Conservation (phyloP, 2,329 filamentous ascomycete genomes). For the Alternaria metachromatica region DNA sequence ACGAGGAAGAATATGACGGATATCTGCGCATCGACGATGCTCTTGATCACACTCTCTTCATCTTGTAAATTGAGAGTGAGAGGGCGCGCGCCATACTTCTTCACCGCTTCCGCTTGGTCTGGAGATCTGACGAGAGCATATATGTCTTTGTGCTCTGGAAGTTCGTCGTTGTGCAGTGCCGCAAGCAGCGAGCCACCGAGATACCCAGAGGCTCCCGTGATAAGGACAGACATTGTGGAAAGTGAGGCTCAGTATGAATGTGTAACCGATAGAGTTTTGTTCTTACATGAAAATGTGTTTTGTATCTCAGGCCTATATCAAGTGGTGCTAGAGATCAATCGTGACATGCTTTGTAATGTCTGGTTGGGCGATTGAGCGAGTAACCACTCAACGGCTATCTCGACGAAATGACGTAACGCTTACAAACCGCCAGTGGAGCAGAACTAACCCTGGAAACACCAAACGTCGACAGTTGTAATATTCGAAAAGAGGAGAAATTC, state of each 20-base stretch:
- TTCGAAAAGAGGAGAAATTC: not conserved
- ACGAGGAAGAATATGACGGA: slow-evolving; percentile 59
- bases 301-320: too few relatives aligned
- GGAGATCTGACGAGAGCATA: slow-evolving; percentile 58
- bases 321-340: not conserved
- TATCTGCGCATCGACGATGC: slow-evolving; percentile 54
- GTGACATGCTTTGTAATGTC: not conserved
- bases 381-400: not conserved
- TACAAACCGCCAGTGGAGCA: not conserved
- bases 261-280: slow-evolving; percentile 10
- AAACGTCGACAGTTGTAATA: not conserved
- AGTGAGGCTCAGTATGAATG: not conserved
- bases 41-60: slow-evolving; percentile 41
- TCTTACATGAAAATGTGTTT: not conserved
- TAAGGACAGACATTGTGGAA: slow-evolving; percentile 48
- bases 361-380: not conserved
- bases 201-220: slow-evolving; percentile 62
- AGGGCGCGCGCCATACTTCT: slow-evolving; percentile 53
- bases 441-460: too few relatives aligned
- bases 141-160: slow-evolving; percentile 54
- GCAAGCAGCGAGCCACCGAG: slow-evolving; percentile 60
- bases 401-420: not conserved
- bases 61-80: slow-evolving; percentile 52
- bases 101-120: slow-evolving; percentile 55
- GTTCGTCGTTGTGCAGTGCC: slow-evolving; percentile 42